Evolutionary conservation across 2,329 filamentous ascomycete genomes (phyloP).

Genomic region (Penicillium sp.): DNA sequence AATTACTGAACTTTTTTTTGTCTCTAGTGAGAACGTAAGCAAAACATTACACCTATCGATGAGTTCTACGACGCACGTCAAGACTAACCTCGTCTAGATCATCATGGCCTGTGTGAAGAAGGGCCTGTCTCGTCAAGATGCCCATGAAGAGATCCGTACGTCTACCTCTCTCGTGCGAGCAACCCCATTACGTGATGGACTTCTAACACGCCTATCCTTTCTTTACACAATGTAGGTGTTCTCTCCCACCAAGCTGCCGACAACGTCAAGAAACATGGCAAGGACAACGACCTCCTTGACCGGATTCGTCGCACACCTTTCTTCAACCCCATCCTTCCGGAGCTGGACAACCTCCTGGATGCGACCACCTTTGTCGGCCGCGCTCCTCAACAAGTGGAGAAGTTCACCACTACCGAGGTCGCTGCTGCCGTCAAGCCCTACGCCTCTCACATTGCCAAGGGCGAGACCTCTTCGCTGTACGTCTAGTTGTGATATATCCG

Average conservation of each 20-base stretch:
- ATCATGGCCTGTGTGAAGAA: conserved; percentile 72
- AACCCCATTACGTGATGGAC: neutral
- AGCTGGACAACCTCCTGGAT: conserved; percentile 63
- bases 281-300: conserved; percentile 74
- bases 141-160: conserved; percentile 74
- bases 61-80: conserved; percentile 3
- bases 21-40: conserved; percentile 29
- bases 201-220: conserved; percentile 11
- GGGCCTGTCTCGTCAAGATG: conserved; percentile 69
- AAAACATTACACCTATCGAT: neutral
- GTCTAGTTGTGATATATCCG: conserved; percentile 23
- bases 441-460: conserved; percentile 31
- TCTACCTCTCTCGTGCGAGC: neutral
- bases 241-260: conserved; percentile 68
- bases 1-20: conserved; percentile 13
- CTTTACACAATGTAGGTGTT: conserved; percentile 42
- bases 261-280: conserved; percentile 66
- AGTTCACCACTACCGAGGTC: conserved; percentile 48
- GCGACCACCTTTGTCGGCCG: conserved; percentile 56
- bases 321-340: conserved; percentile 64
- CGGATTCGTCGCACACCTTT: conserved; percentile 66
- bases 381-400: conserved; percentile 49
- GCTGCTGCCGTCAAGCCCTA: conserved; percentile 45
- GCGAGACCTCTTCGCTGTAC: conserved; percentile 36
- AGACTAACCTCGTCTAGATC: conserved; percentile 48